These are phyloP conservation scores for Ophiosphaerella narmari DNA, from an alignment of 2,329 filamentous ascomycete species.

Conservation along the genomic window DNA sequence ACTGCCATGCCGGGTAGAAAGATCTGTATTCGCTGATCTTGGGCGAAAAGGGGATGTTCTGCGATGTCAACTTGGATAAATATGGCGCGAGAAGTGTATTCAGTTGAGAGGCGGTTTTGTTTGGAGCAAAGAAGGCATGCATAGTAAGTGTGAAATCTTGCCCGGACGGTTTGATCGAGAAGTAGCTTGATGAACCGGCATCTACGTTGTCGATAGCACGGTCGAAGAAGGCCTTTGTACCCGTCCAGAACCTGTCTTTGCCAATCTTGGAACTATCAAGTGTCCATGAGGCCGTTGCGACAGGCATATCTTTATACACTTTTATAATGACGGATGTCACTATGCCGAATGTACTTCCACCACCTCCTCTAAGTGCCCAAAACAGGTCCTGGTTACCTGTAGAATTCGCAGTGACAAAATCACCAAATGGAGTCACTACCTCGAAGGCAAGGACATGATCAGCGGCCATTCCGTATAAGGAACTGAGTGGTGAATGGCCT, in stretches of 20 bases:
- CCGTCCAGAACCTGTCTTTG: conserved; percentile 36
- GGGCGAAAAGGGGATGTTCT: conserved; percentile 32
- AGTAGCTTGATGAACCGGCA: conserved; percentile 24
- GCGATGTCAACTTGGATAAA: conserved; percentile 13
- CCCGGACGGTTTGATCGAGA: conserved; percentile 11
- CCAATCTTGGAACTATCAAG: conserved; percentile 30
- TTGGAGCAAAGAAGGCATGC: conserved; percentile 27
- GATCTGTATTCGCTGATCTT: conserved; percentile 35
- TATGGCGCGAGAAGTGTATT: conserved; percentile 20
- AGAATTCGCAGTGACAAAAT: conserved; percentile 28
- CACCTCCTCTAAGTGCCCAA: conserved; percentile 35
- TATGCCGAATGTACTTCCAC: conserved; percentile 33
- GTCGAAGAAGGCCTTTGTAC: conserved; percentile 19
- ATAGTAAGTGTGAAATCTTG: conserved; percentile 17
- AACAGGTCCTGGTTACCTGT: conserved; percentile 13
- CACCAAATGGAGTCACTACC: conserved; percentile 26
- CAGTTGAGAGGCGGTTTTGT: conserved; percentile 17
- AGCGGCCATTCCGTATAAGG: conserved; percentile 46
- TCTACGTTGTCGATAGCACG: conserved; percentile 15
- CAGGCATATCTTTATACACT: conserved; percentile 30
- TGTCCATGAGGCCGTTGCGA: conserved; percentile 36
- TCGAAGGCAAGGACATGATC: conserved; percentile 34
- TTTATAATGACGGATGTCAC: conserved; percentile 33
- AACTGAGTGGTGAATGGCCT: conserved; percentile 58
- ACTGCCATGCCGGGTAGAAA: conserved; percentile 37